Evolutionary conservation across 2,329 filamentous ascomycete genomes (phyloP).

Genomic region (Pseudogymnoascus sp.): DNA sequence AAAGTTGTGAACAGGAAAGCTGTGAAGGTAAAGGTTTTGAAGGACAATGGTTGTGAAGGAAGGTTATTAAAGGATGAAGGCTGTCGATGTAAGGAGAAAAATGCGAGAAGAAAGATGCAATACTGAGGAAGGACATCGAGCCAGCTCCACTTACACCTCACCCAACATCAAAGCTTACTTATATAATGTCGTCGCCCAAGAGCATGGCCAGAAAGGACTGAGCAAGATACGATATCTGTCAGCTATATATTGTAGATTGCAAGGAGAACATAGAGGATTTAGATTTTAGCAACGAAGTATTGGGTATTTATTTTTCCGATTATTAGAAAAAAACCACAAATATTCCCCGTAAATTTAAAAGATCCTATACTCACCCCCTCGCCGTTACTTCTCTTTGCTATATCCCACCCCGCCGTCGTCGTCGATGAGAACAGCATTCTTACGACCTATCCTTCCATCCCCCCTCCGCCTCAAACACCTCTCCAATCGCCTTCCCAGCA

Average conservation of each 20-base stretch:
- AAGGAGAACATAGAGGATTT: too few relatives aligned
- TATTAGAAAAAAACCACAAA: not conserved
- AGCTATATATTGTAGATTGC: too few relatives aligned
- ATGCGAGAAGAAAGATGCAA: not conserved
- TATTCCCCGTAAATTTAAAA: not conserved
- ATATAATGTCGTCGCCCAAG: too few relatives aligned
- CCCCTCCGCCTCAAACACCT: conserved; percentile 36
- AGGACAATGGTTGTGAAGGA: too few relatives aligned
- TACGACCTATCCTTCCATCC: conserved; percentile 29
- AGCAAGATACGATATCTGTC: too few relatives aligned
- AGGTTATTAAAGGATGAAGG: not conserved
- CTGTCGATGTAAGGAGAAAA: not conserved
- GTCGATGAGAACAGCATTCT: not conserved
- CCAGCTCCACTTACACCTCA: too few relatives aligned
- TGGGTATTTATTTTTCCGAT: not conserved
- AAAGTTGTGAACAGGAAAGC: too few relatives aligned
- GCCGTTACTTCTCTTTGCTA: not conserved
- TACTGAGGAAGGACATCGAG: too few relatives aligned
- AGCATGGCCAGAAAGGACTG: too few relatives aligned
- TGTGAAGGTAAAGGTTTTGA: too few relatives aligned
- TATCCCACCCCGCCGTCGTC: not conserved
- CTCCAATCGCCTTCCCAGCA: conserved; percentile 37
- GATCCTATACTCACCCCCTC: not conserved
- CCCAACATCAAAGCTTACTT: too few relatives aligned
- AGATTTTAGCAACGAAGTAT: too few relatives aligned